Percentiles rank a stretch among this genome's conserved stretches.
phyloP scores from a whole-genome alignment of 768 basidiomycete genomes.

The Clathrus columnatus region DNA sequence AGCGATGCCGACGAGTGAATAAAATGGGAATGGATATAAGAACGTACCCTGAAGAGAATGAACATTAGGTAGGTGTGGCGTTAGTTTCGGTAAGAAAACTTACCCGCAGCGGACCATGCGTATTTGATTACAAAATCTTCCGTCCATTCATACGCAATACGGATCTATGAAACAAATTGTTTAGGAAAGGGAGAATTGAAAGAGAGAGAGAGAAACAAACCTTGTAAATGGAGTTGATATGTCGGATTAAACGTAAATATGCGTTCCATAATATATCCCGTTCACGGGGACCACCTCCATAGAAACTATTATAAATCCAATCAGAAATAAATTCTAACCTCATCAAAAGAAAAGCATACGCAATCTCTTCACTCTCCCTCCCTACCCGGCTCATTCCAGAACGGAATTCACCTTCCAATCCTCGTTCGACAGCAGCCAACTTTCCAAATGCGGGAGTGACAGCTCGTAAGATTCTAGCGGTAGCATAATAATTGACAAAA shows the following conservation, averaged over 20 bases:
- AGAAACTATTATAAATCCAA: constrained; percentile 61
- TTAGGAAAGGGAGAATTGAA: background rate
- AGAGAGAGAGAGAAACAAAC: constrained; percentile 25
- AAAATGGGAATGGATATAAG: constrained; percentile 88
- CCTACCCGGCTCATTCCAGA: constrained; percentile 80
- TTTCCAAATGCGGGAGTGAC: constrained; percentile 92
- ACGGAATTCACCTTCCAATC: constrained; percentile 76
- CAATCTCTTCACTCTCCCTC: constrained; percentile 87
- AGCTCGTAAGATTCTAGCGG: constrained; percentile 68
- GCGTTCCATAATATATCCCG: constrained; percentile 70
- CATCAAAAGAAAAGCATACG: constrained; percentile 40
- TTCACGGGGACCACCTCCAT: constrained; percentile 81
- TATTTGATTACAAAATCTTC: constrained; percentile 98
- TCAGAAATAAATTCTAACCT: too few species aligned
- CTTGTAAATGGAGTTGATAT: constrained; percentile 90
- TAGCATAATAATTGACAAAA: constrained; percentile 80
- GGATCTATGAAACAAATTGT: constrained; percentile 40
- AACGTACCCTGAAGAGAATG: constrained; percentile 43
- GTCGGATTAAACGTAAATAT: constrained; percentile 73
- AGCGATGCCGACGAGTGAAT: constrained; percentile 45
- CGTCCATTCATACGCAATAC: constrained; percentile 90
- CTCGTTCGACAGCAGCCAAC: constrained; percentile 78
- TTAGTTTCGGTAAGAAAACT: background rate
- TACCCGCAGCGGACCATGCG: constrained; percentile 78
- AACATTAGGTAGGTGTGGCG: background rate